These are phyloP conservation scores for Leccinum variabile DNA, from an alignment of 1,284 basidiomycete genomes.

Conservation along the genomic window DNA sequence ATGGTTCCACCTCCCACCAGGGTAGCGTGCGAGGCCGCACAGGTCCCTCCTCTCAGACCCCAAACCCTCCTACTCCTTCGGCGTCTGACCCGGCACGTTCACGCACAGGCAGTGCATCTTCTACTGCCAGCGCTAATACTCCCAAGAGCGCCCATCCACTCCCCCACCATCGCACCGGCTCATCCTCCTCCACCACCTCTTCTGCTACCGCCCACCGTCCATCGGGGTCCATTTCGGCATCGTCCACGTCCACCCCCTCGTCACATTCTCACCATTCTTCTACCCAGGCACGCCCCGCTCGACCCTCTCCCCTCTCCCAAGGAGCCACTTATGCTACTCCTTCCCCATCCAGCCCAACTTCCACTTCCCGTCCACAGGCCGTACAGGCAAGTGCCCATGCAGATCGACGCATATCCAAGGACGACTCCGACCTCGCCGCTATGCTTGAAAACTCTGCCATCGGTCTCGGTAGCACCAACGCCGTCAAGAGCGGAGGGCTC, in stretches of 20 bases:
- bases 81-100: slow-evolving; percentile 30
- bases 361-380: slow-evolving; percentile 15
- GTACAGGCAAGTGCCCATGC: slow-evolving; percentile 27
- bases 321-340: slow-evolving; percentile 53
- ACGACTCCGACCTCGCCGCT: slow-evolving; percentile 69
- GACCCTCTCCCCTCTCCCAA: slow-evolving; percentile 77
- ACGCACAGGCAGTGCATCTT: slow-evolving; percentile 45
- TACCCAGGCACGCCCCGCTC: slow-evolving; percentile 50
- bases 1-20: slow-evolving; percentile 38
- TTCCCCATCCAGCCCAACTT: slow-evolving; percentile 11
- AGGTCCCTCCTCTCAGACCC: slow-evolving; percentile 18
- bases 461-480: slow-evolving; percentile 35
- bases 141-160: slow-evolving; percentile 39
- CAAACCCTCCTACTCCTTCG: slow-evolving; percentile 23
- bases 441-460: slow-evolving; percentile 53
- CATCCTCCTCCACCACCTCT: slow-evolving; percentile 43
- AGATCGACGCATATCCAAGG: slow-evolving; percentile 75
- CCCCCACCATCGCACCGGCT: slow-evolving; percentile 44
- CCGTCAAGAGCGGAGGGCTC: slow-evolving; percentile 60
- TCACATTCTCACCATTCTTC: slow-evolving; percentile 37
- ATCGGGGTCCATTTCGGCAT: slow-evolving; percentile 38
- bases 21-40: slow-evolving; percentile 38
- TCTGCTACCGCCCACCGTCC: slow-evolving; percentile 28
- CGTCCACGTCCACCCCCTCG: slow-evolving; percentile 39
- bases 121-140: slow-evolving; percentile 37